These are phyloP conservation scores for Diaporthe citriasiana DNA, from an alignment of 2,329 filamentous ascomycete genomes.

Conservation along the genomic window DNA sequence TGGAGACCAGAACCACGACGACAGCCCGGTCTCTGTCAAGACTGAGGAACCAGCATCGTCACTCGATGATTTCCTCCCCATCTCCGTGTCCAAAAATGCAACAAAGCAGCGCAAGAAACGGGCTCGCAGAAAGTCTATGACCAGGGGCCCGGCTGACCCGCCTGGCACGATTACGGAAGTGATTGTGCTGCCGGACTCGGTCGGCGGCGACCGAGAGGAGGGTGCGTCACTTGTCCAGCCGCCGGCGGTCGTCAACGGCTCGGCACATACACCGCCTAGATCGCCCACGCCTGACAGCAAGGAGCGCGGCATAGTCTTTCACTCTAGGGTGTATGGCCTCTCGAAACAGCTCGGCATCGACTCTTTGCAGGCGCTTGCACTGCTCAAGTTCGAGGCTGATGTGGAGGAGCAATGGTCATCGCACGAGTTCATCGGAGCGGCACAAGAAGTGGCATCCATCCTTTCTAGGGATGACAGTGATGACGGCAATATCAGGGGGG, in stretches of 20 bases:
- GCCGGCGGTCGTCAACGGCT: not conserved
- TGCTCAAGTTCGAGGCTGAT: constrained; percentile 41
- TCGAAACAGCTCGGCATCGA: constrained; percentile 39
- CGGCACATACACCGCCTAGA: not conserved
- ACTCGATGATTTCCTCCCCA: not conserved
- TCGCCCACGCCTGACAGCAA: not conserved
- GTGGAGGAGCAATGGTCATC: constrained; percentile 35
- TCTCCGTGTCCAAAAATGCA: constrained; percentile 4
- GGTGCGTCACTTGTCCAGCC: not conserved
- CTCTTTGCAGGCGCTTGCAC: constrained; percentile 41
- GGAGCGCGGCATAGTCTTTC: constrained; percentile 36
- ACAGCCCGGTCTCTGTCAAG: not conserved
- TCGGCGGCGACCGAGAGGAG: constrained; percentile 7
- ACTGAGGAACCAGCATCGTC: constrained; percentile 10
- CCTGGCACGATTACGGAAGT: not conserved
- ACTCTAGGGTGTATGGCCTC: constrained; percentile 43
- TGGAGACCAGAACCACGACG: not conserved
- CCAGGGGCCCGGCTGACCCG: not conserved
- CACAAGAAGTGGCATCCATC: constrained; percentile 39
- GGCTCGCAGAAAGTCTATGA: not conserved
- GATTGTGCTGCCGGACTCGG: not conserved
- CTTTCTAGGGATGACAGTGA: not conserved
- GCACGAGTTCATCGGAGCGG: constrained; percentile 42
- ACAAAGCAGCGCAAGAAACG: constrained; percentile 6
- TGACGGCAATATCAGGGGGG: constrained; percentile 40